Percentiles rank a stretch among this genome's conserved stretches.
These are phyloP conservation scores for Gryganskiella cystojenkinii DNA, from an alignment of 192 early-diverging fungal species.

Conservation along the genomic window DNA sequence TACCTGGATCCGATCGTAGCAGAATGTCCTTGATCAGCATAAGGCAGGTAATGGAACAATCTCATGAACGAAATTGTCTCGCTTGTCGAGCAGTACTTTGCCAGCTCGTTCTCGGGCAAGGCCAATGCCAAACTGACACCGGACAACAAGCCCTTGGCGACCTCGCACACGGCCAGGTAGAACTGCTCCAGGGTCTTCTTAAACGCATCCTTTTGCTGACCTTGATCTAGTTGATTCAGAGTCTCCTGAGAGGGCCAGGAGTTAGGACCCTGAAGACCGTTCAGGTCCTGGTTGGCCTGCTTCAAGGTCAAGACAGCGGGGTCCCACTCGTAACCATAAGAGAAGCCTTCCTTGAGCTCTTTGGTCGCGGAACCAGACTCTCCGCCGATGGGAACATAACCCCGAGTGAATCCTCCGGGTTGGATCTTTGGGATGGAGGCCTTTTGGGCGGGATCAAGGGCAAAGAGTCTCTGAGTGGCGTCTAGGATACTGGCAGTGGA, in stretches of 20 bases:
- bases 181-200: conserved; percentile 40
- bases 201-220: conserved; percentile 11
- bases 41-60: conserved; percentile 66
- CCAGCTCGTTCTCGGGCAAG: conserved; percentile 42
- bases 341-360: conserved; percentile 72
- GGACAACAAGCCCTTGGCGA: conserved; percentile 53
- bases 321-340: conserved; percentile 62
- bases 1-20: conserved; percentile 43
- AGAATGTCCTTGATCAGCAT: conserved; percentile 32
- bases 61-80: conserved; percentile 68
- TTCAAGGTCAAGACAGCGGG: conserved; percentile 6
- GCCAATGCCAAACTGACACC: conserved; percentile 55
- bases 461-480: conserved; percentile 45
- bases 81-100: conserved; percentile 44
- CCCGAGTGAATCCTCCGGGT: conserved; percentile 57
- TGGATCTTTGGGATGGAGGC: conserved; percentile 48
- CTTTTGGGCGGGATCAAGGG: conserved; percentile 42
- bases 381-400: conserved; percentile 55
- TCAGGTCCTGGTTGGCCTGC: conserved; percentile 27
- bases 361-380: conserved; percentile 64
- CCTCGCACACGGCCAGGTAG: conserved; percentile 49
- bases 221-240: conserved; percentile 32
- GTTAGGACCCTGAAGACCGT: conserved; percentile 65
- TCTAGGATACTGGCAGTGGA: conserved; percentile 24
- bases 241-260: conserved; percentile 50